Conservation (phyloP, 306 rosid genomes). For the Lathyrus tuberosus region DNA sequence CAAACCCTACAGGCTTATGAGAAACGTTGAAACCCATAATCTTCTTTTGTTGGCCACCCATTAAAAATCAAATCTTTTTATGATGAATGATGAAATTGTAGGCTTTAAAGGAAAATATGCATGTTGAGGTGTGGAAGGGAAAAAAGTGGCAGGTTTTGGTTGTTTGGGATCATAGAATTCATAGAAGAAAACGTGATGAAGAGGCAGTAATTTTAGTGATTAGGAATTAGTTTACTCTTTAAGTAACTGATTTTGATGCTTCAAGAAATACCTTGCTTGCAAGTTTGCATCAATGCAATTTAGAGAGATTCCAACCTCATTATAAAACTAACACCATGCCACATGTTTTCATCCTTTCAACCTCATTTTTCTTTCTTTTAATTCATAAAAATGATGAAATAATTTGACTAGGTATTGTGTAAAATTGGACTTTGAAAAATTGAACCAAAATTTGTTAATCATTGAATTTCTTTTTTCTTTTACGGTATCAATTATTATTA, state of each 20-base stretch:
- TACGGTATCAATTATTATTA: too few species aligned
- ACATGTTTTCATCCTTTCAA: constrained; percentile 4
- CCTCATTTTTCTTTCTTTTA: not conserved
- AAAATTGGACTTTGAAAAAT: not conserved
- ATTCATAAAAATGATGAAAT: not conserved
- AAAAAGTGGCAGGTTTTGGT: constrained; percentile 38
- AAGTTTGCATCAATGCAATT: constrained; percentile 36
- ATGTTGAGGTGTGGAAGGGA: constrained; percentile 49
- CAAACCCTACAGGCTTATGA: constrained; percentile 49
- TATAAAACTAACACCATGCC: constrained; percentile 21
- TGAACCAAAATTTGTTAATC: not conserved
- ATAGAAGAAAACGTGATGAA: constrained; percentile 21
- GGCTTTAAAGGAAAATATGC: constrained; percentile 18
- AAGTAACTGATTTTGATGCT: constrained; percentile 40
- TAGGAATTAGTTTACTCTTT: constrained; percentile 24
- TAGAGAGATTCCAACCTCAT: constrained; percentile 26
- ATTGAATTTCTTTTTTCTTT: too few species aligned
- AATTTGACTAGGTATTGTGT: not conserved
- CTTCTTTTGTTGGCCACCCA: constrained; percentile 43
- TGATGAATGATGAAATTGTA: constrained; percentile 4
- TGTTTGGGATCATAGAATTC: constrained; percentile 34
- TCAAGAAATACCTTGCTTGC: constrained; percentile 55
- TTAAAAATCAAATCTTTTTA: constrained; percentile 31
- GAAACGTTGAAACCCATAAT: constrained; percentile 51
- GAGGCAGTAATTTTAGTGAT: constrained; percentile 35